A percentile compares a stretch with the other conserved stretches of the same genome.
phyloP scores from a whole-genome alignment of 2,329 filamentous ascomycete species.

The Ceratocystiopsis sp. region DNA sequence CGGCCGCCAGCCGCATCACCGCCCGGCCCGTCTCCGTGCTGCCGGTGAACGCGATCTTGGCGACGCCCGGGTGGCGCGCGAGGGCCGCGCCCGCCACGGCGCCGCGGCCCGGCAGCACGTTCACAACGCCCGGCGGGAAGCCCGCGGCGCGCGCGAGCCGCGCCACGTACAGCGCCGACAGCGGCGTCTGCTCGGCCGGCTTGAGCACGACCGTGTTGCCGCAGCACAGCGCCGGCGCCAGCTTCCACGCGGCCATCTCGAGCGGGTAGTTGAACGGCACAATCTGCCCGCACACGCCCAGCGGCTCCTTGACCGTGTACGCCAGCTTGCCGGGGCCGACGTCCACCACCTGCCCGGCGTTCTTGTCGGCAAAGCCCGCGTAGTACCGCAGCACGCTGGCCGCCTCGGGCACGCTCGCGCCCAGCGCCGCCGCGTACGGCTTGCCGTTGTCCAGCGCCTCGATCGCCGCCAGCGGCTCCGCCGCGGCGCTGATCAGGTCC shows the following conservation, averaged over 20 bases:
- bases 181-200: conserved; percentile 43
- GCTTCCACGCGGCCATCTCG: conserved; percentile 55
- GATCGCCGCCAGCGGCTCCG: conserved; percentile 27
- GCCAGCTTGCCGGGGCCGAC: conserved; percentile 53
- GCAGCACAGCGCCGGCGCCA: conserved; percentile 46
- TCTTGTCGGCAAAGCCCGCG: conserved; percentile 65
- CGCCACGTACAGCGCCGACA: conserved; percentile 43
- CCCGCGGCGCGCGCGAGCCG: conserved; percentile 51
- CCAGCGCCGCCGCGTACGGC: conserved; percentile 48
- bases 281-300: conserved; percentile 61
- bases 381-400: conserved; percentile 50
- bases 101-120: conserved; percentile 53
- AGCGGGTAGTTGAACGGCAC: conserved; percentile 64
- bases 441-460: conserved; percentile 77
- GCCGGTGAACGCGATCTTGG: conserved; percentile 62
- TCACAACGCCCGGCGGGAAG: conserved; percentile 58
- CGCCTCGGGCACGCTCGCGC: conserved; percentile 39
- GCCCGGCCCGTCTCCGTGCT: conserved; percentile 47
- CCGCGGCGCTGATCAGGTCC: conserved; percentile 49
- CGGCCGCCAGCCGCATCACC: conserved; percentile 50
- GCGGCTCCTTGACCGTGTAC: conserved; percentile 59
- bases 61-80: conserved; percentile 43
- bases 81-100: conserved; percentile 48
- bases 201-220: conserved; percentile 46
- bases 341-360: conserved; percentile 61